Evolutionary conservation across 2,329 filamentous ascomycete genomes (phyloP), one percentile per base, ranked within the genome.

Genomic region (Cadophora luteo-olivacea): DNA sequence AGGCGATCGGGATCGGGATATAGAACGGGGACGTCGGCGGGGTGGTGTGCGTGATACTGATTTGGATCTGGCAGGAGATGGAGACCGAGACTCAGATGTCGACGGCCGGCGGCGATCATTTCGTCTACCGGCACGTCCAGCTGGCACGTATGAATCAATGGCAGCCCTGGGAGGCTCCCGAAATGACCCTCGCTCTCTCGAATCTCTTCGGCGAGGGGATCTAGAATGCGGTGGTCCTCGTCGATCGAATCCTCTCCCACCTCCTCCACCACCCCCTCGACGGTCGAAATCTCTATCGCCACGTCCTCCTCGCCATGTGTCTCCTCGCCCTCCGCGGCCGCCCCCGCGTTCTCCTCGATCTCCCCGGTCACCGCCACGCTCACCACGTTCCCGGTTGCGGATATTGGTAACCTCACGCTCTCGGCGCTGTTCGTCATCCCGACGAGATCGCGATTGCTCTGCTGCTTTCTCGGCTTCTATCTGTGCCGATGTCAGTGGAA

Each of bases 391-490:
- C 67, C 86, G 85, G 67, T 91, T 89, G 77, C 92, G 87, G 65
- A 93, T 82, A 51, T 85, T 85, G 71, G 91, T 86, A 52, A 93
- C 76, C 64, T 93, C 90, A 70, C 89, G 88, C 69, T 96, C 92
- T 67, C 92, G 89, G 61, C 87, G 85, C 73, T 89, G 86, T 68
- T 92, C 86, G 66, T 91, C 87, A 76, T 95, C 91, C 72, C 90
- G 89, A 74, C 90, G 88, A 65, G 86, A 86, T 65, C 91, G 89
- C 33, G 89, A 87, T 76, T 92, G 89, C 77, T 96, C 92, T 33
- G 92, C 92, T 54, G 90, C 91, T 78, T 90, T 92, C 74, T 96
- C 93, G 45, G 93, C 91, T 77, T 97, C 91, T 63, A 93, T 88
- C 93, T 94, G 72, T 57, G 38, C 5, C 65, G n/a, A 41, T 33